A percentile compares a stretch with the other conserved stretches of the same genome.
Evolutionary conservation across 1,284 basidiomycete species (phyloP).

Genomic region (Ustilago crameri): DNA sequence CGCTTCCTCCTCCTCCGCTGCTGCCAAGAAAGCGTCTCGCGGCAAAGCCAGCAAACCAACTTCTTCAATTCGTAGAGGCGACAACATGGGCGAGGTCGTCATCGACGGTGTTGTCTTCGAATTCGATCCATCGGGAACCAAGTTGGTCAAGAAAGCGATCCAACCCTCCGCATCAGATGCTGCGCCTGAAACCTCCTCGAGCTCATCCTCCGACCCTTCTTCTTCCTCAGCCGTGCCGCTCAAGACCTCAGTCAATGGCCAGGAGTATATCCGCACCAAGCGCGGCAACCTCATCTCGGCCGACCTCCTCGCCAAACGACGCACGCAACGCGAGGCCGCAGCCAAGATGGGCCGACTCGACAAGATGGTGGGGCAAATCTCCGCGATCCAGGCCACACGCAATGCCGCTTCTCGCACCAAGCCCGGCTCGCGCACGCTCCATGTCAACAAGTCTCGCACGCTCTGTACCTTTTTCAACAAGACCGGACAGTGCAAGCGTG

Average conservation of each 20-base stretch:
- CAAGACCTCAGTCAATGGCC: constrained; percentile 68
- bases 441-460: constrained; percentile 26
- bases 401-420: constrained; percentile 11
- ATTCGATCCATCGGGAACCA: constrained; percentile 71
- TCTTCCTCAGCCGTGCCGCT: constrained; percentile 18
- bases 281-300: constrained; percentile 69
- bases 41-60: constrained; percentile 13
- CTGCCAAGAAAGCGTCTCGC: constrained; percentile 2
- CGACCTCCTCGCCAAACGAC: constrained; percentile 58
- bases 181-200: neutral
- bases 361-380: constrained; percentile 51
- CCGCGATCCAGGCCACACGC: constrained; percentile 46
- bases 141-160: constrained; percentile 69
- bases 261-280: constrained; percentile 69
- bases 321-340: constrained; percentile 41
- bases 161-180: constrained; percentile 26
- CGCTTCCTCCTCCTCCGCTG: constrained; percentile 5
- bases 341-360: constrained; percentile 54
- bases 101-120: constrained; percentile 72
- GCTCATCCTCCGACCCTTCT: neutral
- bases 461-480: constrained; percentile 60
- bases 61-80: constrained; percentile 50
- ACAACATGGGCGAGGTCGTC: constrained; percentile 69
- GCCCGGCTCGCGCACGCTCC: constrained; percentile 11
- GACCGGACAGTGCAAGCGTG: constrained; percentile 63